Conservation (phyloP, 345 rosid species). For the Stellera chamaejasme region DNA sequence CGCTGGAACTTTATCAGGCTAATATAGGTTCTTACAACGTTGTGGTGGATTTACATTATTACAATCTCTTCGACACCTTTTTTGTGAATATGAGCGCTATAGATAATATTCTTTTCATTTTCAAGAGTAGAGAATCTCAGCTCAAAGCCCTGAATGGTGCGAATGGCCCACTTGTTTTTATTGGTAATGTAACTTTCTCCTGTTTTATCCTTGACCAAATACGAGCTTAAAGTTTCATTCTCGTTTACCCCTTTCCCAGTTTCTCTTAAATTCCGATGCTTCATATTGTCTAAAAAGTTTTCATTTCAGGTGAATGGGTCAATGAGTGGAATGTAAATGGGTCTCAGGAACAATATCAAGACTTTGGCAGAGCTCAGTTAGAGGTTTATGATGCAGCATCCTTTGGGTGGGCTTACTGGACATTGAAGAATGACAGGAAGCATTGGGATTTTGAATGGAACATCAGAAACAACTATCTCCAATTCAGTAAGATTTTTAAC, state of each 20-base stretch:
- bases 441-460: slow-evolving; percentile 91
- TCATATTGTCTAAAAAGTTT: background rate
- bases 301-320: slow-evolving; percentile 67
- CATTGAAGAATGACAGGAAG: slow-evolving; percentile 50
- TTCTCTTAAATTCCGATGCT: background rate
- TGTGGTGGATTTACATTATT: slow-evolving; percentile 72
- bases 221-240: background rate
- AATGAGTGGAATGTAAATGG: slow-evolving; percentile 62
- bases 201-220: background rate
- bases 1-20: slow-evolving; percentile 56
- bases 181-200: slow-evolving; percentile 26
- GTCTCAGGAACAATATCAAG: slow-evolving; percentile 50
- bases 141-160: slow-evolving; percentile 34
- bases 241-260: background rate
- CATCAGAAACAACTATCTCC: slow-evolving; percentile 48
- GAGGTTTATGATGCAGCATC: slow-evolving; percentile 63
- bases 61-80: slow-evolving; percentile 57
- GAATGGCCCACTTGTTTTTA: slow-evolving; percentile 50
- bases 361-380: slow-evolving; percentile 52
- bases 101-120: slow-evolving; percentile 43
- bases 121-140: slow-evolving; percentile 44
- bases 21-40: slow-evolving; percentile 43
- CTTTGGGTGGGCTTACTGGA: slow-evolving; percentile 82
- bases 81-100: slow-evolving; percentile 39
- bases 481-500: slow-evolving; percentile 30